phyloP scores from a whole-genome alignment of 108 stramenopile genomes.

The Pseudonitzschia multistriata region DNA sequence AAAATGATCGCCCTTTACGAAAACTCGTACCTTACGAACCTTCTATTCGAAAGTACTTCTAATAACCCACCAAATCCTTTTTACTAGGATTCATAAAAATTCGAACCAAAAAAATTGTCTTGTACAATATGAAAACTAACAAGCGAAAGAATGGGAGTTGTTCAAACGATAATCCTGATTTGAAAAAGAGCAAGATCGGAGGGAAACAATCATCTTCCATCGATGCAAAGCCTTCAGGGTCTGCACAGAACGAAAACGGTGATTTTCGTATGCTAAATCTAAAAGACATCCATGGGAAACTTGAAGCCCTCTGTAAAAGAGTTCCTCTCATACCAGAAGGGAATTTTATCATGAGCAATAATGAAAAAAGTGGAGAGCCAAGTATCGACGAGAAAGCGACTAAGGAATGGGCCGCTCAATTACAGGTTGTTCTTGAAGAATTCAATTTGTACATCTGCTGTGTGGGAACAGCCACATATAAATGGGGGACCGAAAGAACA shows the following conservation, averaged over 20 bases:
- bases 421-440: constrained; percentile 68
- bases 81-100: too few species aligned
- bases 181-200: not conserved
- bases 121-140: too few species aligned
- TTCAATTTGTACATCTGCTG: constrained; percentile 68
- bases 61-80: too few species aligned
- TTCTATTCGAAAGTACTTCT: too few species aligned
- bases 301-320: constrained; percentile 29
- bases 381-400: constrained; percentile 31
- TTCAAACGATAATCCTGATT: not conserved
- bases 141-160: not conserved
- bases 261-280: constrained; percentile 28
- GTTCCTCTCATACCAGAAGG: constrained; percentile 45
- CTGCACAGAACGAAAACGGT: not conserved
- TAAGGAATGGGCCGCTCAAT: constrained; percentile 51
- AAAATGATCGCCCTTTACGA: too few species aligned
- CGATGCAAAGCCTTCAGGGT: not conserved
- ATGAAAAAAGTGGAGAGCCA: not conserved
- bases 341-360: constrained; percentile 24
- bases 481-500: constrained; percentile 82
- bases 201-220: not conserved
- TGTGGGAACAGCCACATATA: constrained; percentile 68
- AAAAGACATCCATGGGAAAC: constrained; percentile 42
- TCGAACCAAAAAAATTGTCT: too few species aligned
- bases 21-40: too few species aligned